Evolutionary conservation across 176 grass and related monocot species (phyloP), one percentile per base, ranked within the genome.

Genomic region (Aegilops sharonensis): DNA sequence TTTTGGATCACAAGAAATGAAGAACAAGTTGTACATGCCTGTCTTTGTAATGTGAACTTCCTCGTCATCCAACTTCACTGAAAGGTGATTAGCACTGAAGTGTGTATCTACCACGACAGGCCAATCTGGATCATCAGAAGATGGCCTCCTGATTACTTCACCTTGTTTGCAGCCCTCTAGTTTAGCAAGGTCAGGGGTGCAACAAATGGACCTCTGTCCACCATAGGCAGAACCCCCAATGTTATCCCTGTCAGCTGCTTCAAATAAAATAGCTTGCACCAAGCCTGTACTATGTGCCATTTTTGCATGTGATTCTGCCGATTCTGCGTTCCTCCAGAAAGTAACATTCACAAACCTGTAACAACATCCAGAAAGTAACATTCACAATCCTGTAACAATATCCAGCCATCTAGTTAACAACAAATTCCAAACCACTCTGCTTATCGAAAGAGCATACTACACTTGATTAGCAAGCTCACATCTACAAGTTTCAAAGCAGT

Each of bases 11-110:
- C 97, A 99, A 57, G 97, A 99, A 64, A 99, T 96, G 81, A 96
- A 99, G 87, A 99, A 99, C 72, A 99, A 83, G 78, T 97, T 99
- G 83, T 99, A 99, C 97, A 99, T 99, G 84, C 97, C 97, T 65
- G 97, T 99, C 81, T 94, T 99, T 63, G 94, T 89, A 78, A 99
- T 88, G 15, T 13, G 77, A 66, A 96, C 80, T 54, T 87, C 50
- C 18, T 89, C 85, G 69, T 89, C 79, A 1, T 91, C 87, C 75
- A 97, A 83, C 62, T 91, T 91, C 42, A 88, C 81, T 47, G 67
- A 96, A 61, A 91, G 70, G 66, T 92, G 20, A 85, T 87, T 94
- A 40, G 78, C 90, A 32, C 84, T 99, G 72, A 99, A 99, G 61
- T 99, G 97, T 65, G 92, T 96, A 35, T 78, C 85, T 27, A 99